Evolutionary conservation across 2,329 filamentous ascomycete species (phyloP), one percentile per base, ranked within the genome.

Genomic region (Xylaria sp.): DNA sequence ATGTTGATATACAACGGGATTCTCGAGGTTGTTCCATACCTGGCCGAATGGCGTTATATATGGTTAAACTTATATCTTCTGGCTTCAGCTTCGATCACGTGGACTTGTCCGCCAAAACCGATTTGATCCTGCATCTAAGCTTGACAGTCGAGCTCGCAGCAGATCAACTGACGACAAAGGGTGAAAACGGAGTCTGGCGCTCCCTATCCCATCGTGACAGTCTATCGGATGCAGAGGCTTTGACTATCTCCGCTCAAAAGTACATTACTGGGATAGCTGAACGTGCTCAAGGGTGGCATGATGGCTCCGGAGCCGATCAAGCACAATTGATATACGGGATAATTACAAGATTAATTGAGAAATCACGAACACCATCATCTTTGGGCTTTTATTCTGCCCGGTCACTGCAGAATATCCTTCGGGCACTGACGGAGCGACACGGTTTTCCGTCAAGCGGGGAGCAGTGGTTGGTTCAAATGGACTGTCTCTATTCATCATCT

Each of bases 41-140:
- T 0, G 88, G 93, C 15, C 87, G 95, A 65, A 92, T 97, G 82
- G 89, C 91, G 0, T 84, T 91, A 58, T 97, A 94, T 78, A 87
- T 89, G 0, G 83, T 85, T 6, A 86, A 85, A 58, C 78, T 96
- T 0, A 77, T 94, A 0, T 76, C 79, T 0, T 78, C 80, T 2
- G 80, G 81, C 0, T 73, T 85, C 10, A 74, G 82, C 2, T 65
- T 85, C 0, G 73, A 81, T 0, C 73, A 78, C 0, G 70, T 88
- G 0, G 81, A 86, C 0, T 74, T 76, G 1, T 76, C 81, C 1
- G 80, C 82, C 23, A 83, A 85, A 61, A 78, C 84, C 9, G 85
- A 90, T 65, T 74, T 89, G 1, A 62, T 90, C 1, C 85, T 85
- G 69, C 80, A 86, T 0, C 81, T 89, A 4, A 82, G 80, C 50